phyloP scores from a whole-genome alignment of 225 moss, liverwort and hornwort genomes.

The Pseudisothecium myosuroides region DNA sequence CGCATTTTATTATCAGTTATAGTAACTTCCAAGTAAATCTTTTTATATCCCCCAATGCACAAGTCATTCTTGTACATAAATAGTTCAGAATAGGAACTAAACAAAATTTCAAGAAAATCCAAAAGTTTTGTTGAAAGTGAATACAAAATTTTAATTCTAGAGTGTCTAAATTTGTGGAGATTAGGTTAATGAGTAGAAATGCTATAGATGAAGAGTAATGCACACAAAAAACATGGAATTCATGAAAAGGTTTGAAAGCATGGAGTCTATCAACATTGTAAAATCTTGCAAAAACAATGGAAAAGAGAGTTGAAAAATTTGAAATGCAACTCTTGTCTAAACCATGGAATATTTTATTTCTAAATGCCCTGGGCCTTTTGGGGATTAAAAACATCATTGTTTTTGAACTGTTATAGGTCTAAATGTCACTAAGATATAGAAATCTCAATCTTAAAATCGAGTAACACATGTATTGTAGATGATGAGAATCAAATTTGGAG shows the following conservation, averaged over 20 bases:
- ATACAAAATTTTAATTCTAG: background rate
- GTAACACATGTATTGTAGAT: too few species aligned
- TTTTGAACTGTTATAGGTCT: too few species aligned
- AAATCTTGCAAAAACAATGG: background rate
- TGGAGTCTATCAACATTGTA: background rate
- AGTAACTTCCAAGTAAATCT: background rate
- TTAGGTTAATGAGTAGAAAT: background rate
- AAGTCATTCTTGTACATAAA: rapidly evolving
- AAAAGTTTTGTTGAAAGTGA: background rate
- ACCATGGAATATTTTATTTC: background rate
- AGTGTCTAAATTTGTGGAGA: background rate
- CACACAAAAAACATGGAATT: background rate
- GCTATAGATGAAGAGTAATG: background rate
- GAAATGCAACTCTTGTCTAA: background rate
- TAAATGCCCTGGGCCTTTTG: too few species aligned
- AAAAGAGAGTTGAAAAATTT: background rate
- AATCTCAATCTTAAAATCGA: too few species aligned
- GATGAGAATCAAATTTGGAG: too few species aligned
- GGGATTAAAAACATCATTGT: too few species aligned
- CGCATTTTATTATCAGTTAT: background rate
- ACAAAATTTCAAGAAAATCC: background rate
- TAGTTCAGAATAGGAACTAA: background rate
- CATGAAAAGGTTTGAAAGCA: background rate
- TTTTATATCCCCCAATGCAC: background rate
- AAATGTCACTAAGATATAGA: too few species aligned